Evolutionary conservation across 805 yeast species (phyloP).

Genomic region (Metschnikowia kunwiensis): DNA sequence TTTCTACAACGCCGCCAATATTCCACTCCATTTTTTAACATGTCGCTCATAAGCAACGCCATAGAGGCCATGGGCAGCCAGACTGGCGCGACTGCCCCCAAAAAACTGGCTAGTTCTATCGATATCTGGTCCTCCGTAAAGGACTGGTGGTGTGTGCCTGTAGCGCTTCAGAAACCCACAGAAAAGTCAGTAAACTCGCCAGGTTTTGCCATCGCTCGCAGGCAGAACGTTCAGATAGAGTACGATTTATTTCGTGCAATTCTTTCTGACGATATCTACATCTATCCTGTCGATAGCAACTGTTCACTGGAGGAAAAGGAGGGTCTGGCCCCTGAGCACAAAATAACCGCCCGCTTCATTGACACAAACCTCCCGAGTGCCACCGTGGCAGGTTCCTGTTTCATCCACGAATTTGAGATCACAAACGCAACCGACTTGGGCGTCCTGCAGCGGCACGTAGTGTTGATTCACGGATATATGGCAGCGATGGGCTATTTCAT

Average conservation of each 20-base stretch:
- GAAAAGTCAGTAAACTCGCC: slow-evolving; percentile 7
- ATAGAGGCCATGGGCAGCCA: slow-evolving; percentile 29
- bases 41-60: slow-evolving; percentile 19
- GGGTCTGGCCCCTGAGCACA: neutral
- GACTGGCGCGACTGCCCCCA: too few species aligned
- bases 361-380: slow-evolving; percentile 26
- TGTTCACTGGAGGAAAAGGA: slow-evolving; percentile 1
- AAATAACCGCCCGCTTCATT: slow-evolving; percentile 19
- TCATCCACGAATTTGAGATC: slow-evolving; percentile 38
- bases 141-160: slow-evolving; percentile 40
- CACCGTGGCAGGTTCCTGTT: slow-evolving; percentile 21
- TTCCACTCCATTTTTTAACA: neutral
- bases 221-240: slow-evolving; percentile 29
- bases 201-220: slow-evolving; percentile 19
- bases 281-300: slow-evolving; percentile 21
- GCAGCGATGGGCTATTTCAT: slow-evolving; percentile 43
- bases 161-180: slow-evolving; percentile 22
- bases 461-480: slow-evolving; percentile 44
- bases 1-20: too few species aligned
- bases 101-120: slow-evolving; percentile 19
- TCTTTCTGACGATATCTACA: slow-evolving; percentile 28
- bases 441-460: slow-evolving; percentile 22
- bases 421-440: slow-evolving; percentile 19
- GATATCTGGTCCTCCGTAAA: slow-evolving; percentile 24
- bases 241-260: slow-evolving; percentile 34